These are phyloP conservation scores for Fusarium foetens DNA, from an alignment of 2,329 filamentous ascomycete species.

Conservation along the genomic window DNA sequence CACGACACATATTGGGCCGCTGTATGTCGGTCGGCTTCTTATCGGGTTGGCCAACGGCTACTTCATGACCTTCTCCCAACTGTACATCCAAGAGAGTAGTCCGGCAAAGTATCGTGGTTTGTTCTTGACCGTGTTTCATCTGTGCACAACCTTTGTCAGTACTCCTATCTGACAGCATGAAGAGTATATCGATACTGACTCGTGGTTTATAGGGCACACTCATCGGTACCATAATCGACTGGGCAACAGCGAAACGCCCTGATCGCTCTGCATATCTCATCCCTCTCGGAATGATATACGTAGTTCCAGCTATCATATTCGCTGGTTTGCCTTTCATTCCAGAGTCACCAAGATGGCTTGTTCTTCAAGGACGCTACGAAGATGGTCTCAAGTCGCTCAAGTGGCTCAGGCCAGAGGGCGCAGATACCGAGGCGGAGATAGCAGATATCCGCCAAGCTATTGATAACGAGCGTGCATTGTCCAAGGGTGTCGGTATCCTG, in stretches of 20 bases:
- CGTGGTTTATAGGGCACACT: slow-evolving; percentile 21
- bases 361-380: slow-evolving; percentile 33
- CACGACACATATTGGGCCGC: slow-evolving; percentile 28
- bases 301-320: slow-evolving; percentile 26
- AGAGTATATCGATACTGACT: not conserved
- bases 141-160: slow-evolving; percentile 40
- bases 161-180: rapidly evolving
- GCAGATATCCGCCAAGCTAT: slow-evolving; percentile 31
- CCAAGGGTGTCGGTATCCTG: slow-evolving; percentile 20
- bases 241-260: slow-evolving; percentile 34
- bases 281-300: slow-evolving; percentile 35
- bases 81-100: slow-evolving; percentile 37
- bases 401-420: slow-evolving; percentile 23
- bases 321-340: slow-evolving; percentile 31
- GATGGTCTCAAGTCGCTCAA: slow-evolving; percentile 28
- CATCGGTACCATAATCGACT: slow-evolving; percentile 38
- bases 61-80: slow-evolving; percentile 41
- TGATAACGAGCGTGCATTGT: slow-evolving; percentile 15
- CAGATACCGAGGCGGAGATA: slow-evolving; percentile 24
- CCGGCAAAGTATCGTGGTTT: slow-evolving; percentile 39
- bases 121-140: slow-evolving; percentile 35
- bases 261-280: slow-evolving; percentile 38
- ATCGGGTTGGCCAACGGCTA: slow-evolving; percentile 39
- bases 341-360: slow-evolving; percentile 38
- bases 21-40: slow-evolving; percentile 30